phyloP scores from a whole-genome alignment of 129 eudicot genomes.

The Arctium minus region DNA sequence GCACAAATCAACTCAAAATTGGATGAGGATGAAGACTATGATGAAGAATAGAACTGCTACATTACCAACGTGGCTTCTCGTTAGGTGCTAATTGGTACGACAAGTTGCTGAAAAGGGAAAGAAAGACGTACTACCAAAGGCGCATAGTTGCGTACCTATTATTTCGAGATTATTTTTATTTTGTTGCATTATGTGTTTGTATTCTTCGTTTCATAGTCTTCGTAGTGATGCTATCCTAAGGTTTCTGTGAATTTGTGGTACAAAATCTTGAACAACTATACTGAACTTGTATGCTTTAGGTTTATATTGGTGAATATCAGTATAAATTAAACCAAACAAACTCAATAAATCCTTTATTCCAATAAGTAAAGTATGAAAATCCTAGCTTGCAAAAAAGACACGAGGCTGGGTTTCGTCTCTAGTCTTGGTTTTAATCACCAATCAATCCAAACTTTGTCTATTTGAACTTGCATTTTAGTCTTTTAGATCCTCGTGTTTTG shows the following conservation, averaged over 20 bases:
- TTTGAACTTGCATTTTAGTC: too few relatives aligned
- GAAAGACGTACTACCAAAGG: not conserved
- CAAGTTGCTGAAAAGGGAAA: not conserved
- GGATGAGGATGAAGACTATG: slow-evolving; percentile 81
- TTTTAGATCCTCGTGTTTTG: too few relatives aligned
- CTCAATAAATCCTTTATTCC: not conserved
- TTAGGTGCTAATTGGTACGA: slow-evolving; percentile 1
- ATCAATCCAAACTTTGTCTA: too few relatives aligned
- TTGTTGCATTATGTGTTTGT: not conserved
- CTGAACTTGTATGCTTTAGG: not conserved
- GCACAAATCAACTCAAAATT: slow-evolving; percentile 42
- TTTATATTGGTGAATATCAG: not conserved
- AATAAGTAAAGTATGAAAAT: too few relatives aligned
- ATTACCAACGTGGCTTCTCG: not conserved
- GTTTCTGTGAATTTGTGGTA: not conserved
- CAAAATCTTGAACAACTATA: not conserved
- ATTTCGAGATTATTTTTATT: not conserved
- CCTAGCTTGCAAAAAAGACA: not conserved
- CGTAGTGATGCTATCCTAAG: slow-evolving; percentile 1
- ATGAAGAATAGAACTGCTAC: slow-evolving; percentile 41
- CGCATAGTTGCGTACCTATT: not conserved
- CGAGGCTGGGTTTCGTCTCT: not conserved
- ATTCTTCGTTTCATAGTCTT: not conserved
- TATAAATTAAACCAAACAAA: not conserved
- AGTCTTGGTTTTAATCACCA: too few relatives aligned